Base-by-base conservation (phyloP, 2,329 filamentous ascomycete species). In the Mycogone perniciosa region DNA sequence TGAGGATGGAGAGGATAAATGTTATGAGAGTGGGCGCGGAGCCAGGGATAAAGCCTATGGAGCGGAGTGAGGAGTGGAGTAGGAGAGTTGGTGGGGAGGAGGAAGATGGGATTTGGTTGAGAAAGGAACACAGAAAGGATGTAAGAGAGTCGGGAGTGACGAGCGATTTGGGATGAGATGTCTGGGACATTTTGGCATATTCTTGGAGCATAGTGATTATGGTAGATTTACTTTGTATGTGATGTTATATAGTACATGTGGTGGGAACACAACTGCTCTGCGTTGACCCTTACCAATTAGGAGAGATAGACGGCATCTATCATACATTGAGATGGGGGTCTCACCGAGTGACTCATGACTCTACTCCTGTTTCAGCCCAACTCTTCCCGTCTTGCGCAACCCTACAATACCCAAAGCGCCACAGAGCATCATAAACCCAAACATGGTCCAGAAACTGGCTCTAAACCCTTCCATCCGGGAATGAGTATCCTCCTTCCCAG, bases 361-460 rank as follows among this genome's bases (percentile, higher is more conserved):
- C 20, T 38, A 38, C 35, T 38, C 35, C 20, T 38, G 35, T 20
- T 38, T 38, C 35, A 38, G 9, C 35, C 35, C 35, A 38, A 38
- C 35, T 38, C 35, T 38, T 7, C 35, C 35, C 35, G 35, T 38
- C 10, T 38, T 38, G 9, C 20, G 20, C 20, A 20, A 20, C 20
- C 20, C 20, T 20, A 20, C 20, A 20, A 20, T 3, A 20, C 20
- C 20, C 3, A 20, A 20, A 20, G 20, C 20, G 20, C 20, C 20
- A 20, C 20, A 20, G 3, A 20, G 20, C 20, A 20, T 20, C 67
- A 76, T 76, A 11, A 70, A 65, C 0, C 59, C 75, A 64, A 77
- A 76, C 60, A 72, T 71, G 0, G 70, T 64, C 76, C 76, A 79
- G 56, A 77, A 79, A 2, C 69, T 70, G 0, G 73, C 76, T 34